Percentiles rank a stretch among this genome's conserved stretches.
Conservation (phyloP, 1,284 basidiomycete genomes). For the Rhodotorula sp. region DNA sequence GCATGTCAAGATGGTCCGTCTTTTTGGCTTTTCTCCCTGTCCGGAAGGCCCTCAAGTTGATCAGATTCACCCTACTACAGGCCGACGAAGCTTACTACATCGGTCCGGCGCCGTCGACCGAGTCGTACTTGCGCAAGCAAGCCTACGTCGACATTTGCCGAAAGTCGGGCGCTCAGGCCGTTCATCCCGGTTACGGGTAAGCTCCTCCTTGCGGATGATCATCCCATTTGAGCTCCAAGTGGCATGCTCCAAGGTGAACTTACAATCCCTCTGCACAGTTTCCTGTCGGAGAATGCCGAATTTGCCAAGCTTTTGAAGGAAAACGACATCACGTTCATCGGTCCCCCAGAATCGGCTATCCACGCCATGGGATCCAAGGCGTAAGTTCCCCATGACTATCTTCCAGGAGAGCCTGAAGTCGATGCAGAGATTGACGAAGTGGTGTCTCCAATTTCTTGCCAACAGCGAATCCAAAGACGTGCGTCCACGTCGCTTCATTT, state of each 20-base stretch:
- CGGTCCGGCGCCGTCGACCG: slow-evolving; percentile 78
- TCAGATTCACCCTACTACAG: slow-evolving; percentile 50
- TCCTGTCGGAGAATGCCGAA: slow-evolving; percentile 67
- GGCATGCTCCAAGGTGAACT: too few relatives aligned
- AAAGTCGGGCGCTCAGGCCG: slow-evolving; percentile 76
- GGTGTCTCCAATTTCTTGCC: background rate
- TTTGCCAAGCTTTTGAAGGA: slow-evolving; percentile 39
- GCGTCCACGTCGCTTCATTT: slow-evolving; percentile 4
- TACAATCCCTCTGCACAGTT: slow-evolving; percentile 46
- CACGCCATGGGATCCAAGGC: slow-evolving; percentile 78
- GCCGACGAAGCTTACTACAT: slow-evolving; percentile 96
- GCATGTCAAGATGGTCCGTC: slow-evolving; percentile 59
- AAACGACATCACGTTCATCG: slow-evolving; percentile 48
- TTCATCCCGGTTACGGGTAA: slow-evolving; percentile 81
- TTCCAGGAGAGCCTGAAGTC: too few relatives aligned
- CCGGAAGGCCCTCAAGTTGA: background rate
- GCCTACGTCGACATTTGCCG: slow-evolving; percentile 81
- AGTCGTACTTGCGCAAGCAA: slow-evolving; percentile 86
- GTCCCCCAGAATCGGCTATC: slow-evolving; percentile 48
- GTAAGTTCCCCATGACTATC: slow-evolving; percentile 12
- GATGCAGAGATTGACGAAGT: background rate
- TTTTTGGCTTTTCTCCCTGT: background rate
- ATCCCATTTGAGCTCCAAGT: too few relatives aligned
- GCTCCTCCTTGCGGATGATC: background rate
- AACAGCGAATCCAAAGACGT: slow-evolving; percentile 55